phyloP scores from a whole-genome alignment of 345 rosid species.

The Ceriops tagal region DNA sequence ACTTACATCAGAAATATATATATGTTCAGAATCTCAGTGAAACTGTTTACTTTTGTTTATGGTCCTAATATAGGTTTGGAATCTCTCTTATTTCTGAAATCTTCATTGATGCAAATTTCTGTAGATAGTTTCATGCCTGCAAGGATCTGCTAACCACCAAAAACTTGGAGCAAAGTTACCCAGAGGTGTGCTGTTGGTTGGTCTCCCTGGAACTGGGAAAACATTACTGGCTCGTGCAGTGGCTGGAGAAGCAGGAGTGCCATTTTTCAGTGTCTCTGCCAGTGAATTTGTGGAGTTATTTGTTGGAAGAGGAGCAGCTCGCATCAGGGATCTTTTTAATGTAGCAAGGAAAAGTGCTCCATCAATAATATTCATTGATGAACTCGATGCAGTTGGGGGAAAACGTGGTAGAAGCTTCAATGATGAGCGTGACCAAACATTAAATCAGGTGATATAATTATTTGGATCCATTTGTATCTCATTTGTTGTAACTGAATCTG shows the following conservation, averaged over 20 bases:
- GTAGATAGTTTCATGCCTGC: slow-evolving; percentile 93
- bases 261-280: slow-evolving; percentile 89
- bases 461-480: slow-evolving; percentile 1
- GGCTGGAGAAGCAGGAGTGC: slow-evolving; percentile 96
- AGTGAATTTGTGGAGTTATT: slow-evolving; percentile 96
- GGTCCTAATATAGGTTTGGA: not conserved
- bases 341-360: slow-evolving; percentile 81
- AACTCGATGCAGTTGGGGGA: slow-evolving; percentile 98
- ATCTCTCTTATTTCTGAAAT: slow-evolving; percentile 6
- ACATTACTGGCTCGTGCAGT: slow-evolving; percentile 94
- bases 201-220: slow-evolving; percentile 98
- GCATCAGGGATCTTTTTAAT: slow-evolving; percentile 84
- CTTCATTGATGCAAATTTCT: slow-evolving; percentile 22
- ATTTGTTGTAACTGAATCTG: slow-evolving; percentile 1
- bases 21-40: too few species aligned
- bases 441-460: slow-evolving; percentile 64
- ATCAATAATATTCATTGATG: slow-evolving; percentile 88
- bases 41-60: not conserved
- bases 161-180: slow-evolving; percentile 88
- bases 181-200: slow-evolving; percentile 83
- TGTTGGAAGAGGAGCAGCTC: slow-evolving; percentile 98
- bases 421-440: slow-evolving; percentile 93
- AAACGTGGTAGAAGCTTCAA: slow-evolving; percentile 96
- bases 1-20: too few species aligned
- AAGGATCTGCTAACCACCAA: slow-evolving; percentile 80